Evolutionary conservation across 2,329 filamentous ascomycete species (phyloP).

Genomic region (Colletotrichum simmondsii): DNA sequence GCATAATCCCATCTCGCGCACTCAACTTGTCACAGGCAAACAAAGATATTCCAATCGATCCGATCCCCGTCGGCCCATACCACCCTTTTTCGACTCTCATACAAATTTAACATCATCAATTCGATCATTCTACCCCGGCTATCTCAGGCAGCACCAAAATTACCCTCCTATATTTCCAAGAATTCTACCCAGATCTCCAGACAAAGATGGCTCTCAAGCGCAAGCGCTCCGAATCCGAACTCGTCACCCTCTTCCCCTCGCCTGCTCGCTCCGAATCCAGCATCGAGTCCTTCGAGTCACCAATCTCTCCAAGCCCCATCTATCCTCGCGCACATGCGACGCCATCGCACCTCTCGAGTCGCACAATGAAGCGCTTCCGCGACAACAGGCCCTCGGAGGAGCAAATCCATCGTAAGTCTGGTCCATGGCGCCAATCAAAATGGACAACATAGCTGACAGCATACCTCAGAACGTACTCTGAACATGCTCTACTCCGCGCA

Average conservation of each 20-base stretch:
- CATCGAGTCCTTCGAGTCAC: conserved; percentile 46
- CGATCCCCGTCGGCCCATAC: neutral
- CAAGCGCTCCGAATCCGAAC: conserved; percentile 71
- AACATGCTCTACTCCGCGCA: conserved; percentile 69
- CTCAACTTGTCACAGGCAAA: too few relatives aligned
- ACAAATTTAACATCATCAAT: neutral
- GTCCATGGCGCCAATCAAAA: neutral
- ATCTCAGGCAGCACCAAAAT: neutral
- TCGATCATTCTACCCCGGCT: too few relatives aligned
- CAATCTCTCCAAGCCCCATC: conserved; percentile 40
- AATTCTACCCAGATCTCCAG: neutral
- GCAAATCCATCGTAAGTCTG: conserved; percentile 63
- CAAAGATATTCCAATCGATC: neutral
- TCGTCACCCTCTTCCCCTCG: conserved; percentile 55
- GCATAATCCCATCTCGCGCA: neutral
- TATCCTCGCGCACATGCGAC: conserved; percentile 43
- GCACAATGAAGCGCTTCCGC: conserved; percentile 71
- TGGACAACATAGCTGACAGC: neutral
- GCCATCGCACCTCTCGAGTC: conserved; percentile 61
- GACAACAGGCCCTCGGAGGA: conserved; percentile 67
- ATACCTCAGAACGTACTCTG: conserved; percentile 63
- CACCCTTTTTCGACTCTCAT: neutral
- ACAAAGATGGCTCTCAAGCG: conserved; percentile 67
- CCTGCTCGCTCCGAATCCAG: conserved; percentile 47
- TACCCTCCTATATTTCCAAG: neutral